Base-by-base conservation (phyloP, 1,284 basidiomycete species). In the Xerocomus minutiporus region DNA sequence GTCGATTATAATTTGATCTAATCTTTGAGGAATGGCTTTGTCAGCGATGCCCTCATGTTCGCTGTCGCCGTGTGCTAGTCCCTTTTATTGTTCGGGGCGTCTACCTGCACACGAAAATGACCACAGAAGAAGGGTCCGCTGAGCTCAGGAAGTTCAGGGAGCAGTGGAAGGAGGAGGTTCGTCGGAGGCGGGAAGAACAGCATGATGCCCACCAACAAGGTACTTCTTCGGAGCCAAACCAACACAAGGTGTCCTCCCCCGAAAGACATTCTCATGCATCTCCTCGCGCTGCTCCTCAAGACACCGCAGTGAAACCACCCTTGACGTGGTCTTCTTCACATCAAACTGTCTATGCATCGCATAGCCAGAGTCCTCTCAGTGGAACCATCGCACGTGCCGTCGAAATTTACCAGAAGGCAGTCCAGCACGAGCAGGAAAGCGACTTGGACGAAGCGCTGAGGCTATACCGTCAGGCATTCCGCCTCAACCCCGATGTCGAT, bases 391-490 rank as follows among this genome's bases (percentile, higher is more conserved):
- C 63, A 39, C 71, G 65, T 41, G 90, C 91, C 0, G 71, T 92
- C 35, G 77, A 78, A 15, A 62, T 84, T 8, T 95, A 94, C 66
- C 71, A 78, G 20, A 75, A 71, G 34, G 92, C 92, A 4, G 79
- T 91, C 26, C 75, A 81, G 46, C 75, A 80, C 51, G 92, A 95
- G 69, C 86, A 89, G 63, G 71, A 72, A 36, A 83, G 91, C 39
- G 74, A 86, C 55, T 74, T 91, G 39, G 86, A 91, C 59, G 81
- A 86, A 32, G 92, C 92, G 8, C 69, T 93, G 7, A 66, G 69
- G 25, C 71, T 92, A 3, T 95, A 95, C 63, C 81, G 88, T 11
- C 80, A 80, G 50, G 89, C 91, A 1, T 93, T 93, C 69, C 80
- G 84, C 53, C 71, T 88, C 64, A 81, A 93, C 51, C 66, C 82